Percentiles rank a stretch among this genome's conserved stretches.
phyloP scores from a whole-genome alignment of 2,329 filamentous ascomycete species.

The Ustulina deusta region DNA sequence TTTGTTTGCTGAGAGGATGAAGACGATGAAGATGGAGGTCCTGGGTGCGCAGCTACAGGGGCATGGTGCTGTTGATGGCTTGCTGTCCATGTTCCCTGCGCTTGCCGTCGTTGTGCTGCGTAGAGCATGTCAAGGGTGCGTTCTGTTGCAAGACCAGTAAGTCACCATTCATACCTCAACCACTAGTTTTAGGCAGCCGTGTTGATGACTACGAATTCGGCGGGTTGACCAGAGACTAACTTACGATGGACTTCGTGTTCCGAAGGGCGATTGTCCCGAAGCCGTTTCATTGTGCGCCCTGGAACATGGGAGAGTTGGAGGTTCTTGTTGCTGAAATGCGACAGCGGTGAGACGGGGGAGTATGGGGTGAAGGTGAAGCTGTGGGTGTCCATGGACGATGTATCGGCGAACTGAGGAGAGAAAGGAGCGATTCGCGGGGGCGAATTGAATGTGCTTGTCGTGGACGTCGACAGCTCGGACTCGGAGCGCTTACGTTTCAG shows the following conservation, averaged over 20 bases:
- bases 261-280: constrained; percentile 69
- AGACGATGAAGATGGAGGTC: constrained; percentile 16
- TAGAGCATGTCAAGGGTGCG: constrained; percentile 70
- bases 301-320: constrained; percentile 55
- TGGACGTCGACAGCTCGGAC: constrained; percentile 66
- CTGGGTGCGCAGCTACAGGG: constrained; percentile 33
- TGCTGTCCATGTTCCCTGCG: constrained; percentile 34
- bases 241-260: constrained; percentile 67
- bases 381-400: constrained; percentile 53
- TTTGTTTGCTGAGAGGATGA: constrained; percentile 59
- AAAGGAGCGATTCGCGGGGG: constrained; percentile 48
- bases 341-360: constrained; percentile 46
- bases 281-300: constrained; percentile 71
- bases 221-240: constrained; percentile 45
- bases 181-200: background rate
- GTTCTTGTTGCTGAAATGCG: constrained; percentile 40
- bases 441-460: constrained; percentile 59
- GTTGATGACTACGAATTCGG: background rate
- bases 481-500: constrained; percentile 74
- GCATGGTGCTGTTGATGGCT: constrained; percentile 27
- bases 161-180: constrained; percentile 8
- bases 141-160: constrained; percentile 54
- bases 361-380: constrained; percentile 47
- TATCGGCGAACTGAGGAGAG: constrained; percentile 43
- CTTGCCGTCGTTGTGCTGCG: constrained; percentile 61